Conservation (phyloP, 2,329 filamentous ascomycete genomes). For the Nemania sp. region DNA sequence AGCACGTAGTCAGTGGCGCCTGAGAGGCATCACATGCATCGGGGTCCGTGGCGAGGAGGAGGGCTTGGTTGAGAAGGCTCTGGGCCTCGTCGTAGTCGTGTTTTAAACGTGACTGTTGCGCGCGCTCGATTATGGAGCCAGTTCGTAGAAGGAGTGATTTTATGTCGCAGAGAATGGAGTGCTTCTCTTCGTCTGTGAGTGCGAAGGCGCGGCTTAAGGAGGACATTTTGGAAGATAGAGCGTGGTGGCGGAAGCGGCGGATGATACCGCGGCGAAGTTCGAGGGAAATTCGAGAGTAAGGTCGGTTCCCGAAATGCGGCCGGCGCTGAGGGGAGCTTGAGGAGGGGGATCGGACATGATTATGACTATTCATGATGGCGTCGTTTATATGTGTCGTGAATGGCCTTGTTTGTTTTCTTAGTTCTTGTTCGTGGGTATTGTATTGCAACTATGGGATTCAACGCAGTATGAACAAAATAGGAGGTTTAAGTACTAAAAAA, state of each 20-base stretch:
- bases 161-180: constrained; percentile 28
- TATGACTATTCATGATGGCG: no score
- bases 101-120: neutral
- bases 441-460: neutral
- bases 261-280: neutral
- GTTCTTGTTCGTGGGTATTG: constrained; percentile 8
- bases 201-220: constrained; percentile 36
- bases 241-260: no score
- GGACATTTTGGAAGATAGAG: constrained; percentile 24
- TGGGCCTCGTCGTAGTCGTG: constrained; percentile 34
- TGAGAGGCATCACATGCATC: constrained; percentile 42
- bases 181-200: constrained; percentile 38
- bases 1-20: constrained; percentile 43
- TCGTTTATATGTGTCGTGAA: neutral
- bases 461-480: neutral
- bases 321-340: no score
- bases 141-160: constrained; percentile 28
- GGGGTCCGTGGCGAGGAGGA: constrained; percentile 38
- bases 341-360: no score
- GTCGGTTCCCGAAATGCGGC: neutral
- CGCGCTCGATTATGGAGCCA: constrained; percentile 24
- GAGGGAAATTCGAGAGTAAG: neutral
- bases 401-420: neutral
- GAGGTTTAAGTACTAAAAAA: neutral
- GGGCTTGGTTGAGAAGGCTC: constrained; percentile 31